Base-by-base conservation (phyloP, 1,284 basidiomycete genomes). In the Inonotus obliquus region DNA sequence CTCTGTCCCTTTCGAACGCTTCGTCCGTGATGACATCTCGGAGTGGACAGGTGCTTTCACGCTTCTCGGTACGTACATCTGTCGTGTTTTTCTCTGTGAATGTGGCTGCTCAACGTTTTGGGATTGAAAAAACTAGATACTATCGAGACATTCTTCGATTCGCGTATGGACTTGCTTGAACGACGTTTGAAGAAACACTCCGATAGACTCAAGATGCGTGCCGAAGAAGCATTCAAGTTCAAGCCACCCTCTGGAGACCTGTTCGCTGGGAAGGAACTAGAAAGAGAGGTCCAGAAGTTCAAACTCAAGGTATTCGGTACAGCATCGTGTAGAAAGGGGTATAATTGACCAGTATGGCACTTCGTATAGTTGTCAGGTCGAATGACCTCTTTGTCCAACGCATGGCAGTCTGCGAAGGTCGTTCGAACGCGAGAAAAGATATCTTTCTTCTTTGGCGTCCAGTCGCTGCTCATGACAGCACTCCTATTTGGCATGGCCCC, bases 321-420 rank as follows among this genome's bases (percentile, higher is more conserved):
- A 23, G 17, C 3, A 35, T 32, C 11, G 14, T 35, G 27, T 13
- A 61, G 23, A 35, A 17, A 35, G 21, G 25, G 49, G n/a, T 13
- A 32, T 17, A 51, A 2, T 29, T 49, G 19, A 60, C 45, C 54
- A 51, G 57, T 53, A 39, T 29, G 29, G 37, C 7, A 51, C 19
- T 32, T 35, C 27, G 68, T 67, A 4, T 65, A 94, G 86, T 84
- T 96, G 44, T 88, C 89, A 1, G 78, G 81, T 60, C 84, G 92
- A 27, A 85, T 94, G 77, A 81, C 88, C 29, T 79, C 77, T 0
- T 76, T 97, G 13, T 78, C 86, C 29, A 79, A 82, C 11, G 86
- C 89, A 45, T 91, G 95, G 95, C 86, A 93, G 67, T 94, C 92
- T 32, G 89, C 93, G 1, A 95, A 96, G 71, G 91, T 94, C 39